Evolutionary conservation across 139 green algal genomes (phyloP).

Genomic region (Gonium pectorale): DNA sequence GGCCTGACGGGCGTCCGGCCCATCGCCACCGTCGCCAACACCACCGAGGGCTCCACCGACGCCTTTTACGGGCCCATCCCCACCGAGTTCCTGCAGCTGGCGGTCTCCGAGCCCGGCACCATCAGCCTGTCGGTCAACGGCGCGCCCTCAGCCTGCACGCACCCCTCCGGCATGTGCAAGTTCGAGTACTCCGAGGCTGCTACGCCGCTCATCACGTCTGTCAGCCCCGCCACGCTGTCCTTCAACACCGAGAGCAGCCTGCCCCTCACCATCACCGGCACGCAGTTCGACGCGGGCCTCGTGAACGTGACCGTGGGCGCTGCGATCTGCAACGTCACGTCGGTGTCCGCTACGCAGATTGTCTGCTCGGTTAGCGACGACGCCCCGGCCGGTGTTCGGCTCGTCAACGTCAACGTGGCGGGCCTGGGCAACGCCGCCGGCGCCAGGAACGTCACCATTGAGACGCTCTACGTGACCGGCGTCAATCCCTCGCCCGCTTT

Average conservation of each 20-base stretch:
- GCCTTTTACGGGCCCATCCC: constrained; percentile 42
- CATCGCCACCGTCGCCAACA: neutral
- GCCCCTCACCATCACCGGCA: constrained; percentile 49
- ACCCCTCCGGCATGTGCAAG: constrained; percentile 16
- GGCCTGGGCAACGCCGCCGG: neutral
- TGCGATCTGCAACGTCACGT: neutral
- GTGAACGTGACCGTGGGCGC: neutral
- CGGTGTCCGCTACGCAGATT: constrained; percentile 1
- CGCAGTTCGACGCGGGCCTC: neutral
- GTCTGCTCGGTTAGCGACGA: neutral
- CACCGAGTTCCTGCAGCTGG: constrained; percentile 45
- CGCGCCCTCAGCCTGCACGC: constrained; percentile 31
- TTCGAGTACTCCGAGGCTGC: constrained; percentile 38
- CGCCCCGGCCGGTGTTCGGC: constrained; percentile 3
- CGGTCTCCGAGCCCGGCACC: neutral
- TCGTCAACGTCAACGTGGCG: constrained; percentile 1
- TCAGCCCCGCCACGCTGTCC: constrained; percentile 16
- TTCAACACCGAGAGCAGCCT: constrained; percentile 14
- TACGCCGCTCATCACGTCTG: constrained; percentile 40
- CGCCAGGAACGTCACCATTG: neutral
- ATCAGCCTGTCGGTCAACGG: constrained; percentile 31
- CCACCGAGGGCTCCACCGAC: constrained; percentile 34
- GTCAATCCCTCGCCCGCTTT: neutral
- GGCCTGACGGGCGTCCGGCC: neutral
- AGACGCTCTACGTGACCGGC: constrained; percentile 30